Base-by-base conservation (phyloP, 164 flowering plant species). In the Vitis cinerea region DNA sequence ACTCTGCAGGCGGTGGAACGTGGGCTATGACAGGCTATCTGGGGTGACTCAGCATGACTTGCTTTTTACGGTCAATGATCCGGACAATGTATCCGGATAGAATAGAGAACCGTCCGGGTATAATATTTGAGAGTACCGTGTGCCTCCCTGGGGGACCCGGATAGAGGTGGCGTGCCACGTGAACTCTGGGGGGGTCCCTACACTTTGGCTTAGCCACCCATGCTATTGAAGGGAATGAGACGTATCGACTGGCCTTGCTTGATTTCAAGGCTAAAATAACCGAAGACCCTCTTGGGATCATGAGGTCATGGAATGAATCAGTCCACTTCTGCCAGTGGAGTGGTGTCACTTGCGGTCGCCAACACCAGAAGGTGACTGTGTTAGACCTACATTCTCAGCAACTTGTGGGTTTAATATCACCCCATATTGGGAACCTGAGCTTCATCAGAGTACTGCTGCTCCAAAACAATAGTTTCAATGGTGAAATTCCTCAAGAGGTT, bases 251-350 rank as follows among this genome's bases (percentile, higher is more conserved):
- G 6, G 71, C 69, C 19, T 62, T 61, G 69, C 65, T 72, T 27
- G 65, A 49, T 14, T 48, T 79, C 65, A 79, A 75, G 57, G 29
- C 71, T 4, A 15, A 51, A 14, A 61, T 79, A 5, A 60, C 55
- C 14, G 17, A 50, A 13, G 80, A 75, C 9, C 78, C 76, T 8
- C 47, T 29, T 3, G 64, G 47, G 0, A 52, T 66, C 0, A 8
- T 71, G 37, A 62, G 65, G 67, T 71, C 80, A 2, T 80, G 83
- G 83, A 77, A 77, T 50, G 64, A 58, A 9, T 69, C 78, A 9
- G 9, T 65, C 16, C 66, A 65, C 47, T 74, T 77, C 61, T 80
- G 83, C 53, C 23, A 60, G 11, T 80, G 83, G 83, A 14, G 37
- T 8, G 78, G 83, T 8, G 70, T 80, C 65, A 60, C 74, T 0